Evolutionary conservation across 192 early-diverging fungal species (phyloP).

Genomic region (Spinellus fusiger): DNA sequence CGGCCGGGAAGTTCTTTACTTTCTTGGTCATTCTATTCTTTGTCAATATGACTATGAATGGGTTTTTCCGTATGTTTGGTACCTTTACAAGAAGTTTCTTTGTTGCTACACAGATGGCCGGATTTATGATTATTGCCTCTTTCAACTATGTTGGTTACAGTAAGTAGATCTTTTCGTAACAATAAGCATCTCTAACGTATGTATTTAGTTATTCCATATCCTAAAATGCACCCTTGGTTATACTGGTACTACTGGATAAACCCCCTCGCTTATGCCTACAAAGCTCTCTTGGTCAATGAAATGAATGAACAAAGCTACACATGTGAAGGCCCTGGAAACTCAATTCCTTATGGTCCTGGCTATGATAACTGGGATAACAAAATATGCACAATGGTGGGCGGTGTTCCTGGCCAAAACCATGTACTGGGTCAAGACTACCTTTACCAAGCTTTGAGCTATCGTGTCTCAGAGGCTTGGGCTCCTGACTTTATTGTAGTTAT

Average conservation of each 20-base stretch:
- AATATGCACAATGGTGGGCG: slow-evolving; percentile 59
- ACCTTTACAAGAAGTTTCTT: slow-evolving; percentile 44
- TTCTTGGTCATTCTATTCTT: slow-evolving; percentile 53
- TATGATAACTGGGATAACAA: slow-evolving; percentile 36
- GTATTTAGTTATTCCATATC: slow-evolving; percentile 48
- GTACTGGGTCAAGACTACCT: slow-evolving; percentile 60
- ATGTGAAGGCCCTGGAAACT: slow-evolving; percentile 25
- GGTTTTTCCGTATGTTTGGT: slow-evolving; percentile 53
- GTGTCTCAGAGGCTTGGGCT: slow-evolving; percentile 45
- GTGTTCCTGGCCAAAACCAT: slow-evolving; percentile 40
- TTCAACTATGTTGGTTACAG: slow-evolving; percentile 52
- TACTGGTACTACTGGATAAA: slow-evolving; percentile 63
- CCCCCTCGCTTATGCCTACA: slow-evolving; percentile 62
- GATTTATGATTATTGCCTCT: slow-evolving; percentile 44
- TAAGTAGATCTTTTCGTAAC: neutral
- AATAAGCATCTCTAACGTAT: slow-evolving; percentile 21
- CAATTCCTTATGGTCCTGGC: slow-evolving; percentile 21
- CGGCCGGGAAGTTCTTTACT: slow-evolving; percentile 47
- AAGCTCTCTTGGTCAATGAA: slow-evolving; percentile 65
- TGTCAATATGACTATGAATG: slow-evolving; percentile 48
- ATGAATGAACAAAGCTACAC: slow-evolving; percentile 35
- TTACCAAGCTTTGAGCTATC: slow-evolving; percentile 43
- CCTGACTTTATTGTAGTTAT: slow-evolving; percentile 54
- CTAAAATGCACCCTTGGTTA: slow-evolving; percentile 59
- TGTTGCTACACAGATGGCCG: slow-evolving; percentile 44